phyloP scores from a whole-genome alignment of 208 protist species.

The Trypanosoma cruzi region DNA sequence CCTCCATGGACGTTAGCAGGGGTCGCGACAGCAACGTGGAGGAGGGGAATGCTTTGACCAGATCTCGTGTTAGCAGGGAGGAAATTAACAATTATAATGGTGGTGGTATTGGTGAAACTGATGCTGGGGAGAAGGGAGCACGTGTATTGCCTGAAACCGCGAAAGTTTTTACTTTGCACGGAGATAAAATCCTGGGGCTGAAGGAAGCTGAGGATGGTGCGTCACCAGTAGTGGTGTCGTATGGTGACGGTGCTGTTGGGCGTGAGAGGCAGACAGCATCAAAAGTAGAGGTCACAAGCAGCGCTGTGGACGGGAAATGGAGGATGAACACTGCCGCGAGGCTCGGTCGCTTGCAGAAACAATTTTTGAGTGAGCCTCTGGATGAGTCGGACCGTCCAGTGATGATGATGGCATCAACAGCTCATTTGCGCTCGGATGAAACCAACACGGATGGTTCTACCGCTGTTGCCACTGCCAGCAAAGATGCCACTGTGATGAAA shows the following conservation, averaged over 20 bases:
- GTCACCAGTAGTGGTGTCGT: not conserved
- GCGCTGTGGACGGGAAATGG: no score
- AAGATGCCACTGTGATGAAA: no score
- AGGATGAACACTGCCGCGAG: no score
- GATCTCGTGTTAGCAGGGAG: not conserved
- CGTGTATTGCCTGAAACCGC: not conserved
- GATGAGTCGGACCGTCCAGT: no score
- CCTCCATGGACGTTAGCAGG: conserved; percentile 11
- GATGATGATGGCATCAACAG: no score
- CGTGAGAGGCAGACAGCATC: not conserved
- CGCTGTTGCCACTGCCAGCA: no score
- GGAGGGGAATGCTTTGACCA: not conserved
- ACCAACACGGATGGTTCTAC: no score
- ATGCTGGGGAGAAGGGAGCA: not conserved
- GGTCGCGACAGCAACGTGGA: not conserved
- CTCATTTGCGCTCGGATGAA: no score
- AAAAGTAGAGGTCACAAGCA: no score
- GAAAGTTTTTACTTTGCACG: not conserved
- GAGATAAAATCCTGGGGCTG: not conserved
- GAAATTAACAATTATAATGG: not conserved
- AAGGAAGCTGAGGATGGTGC: not conserved
- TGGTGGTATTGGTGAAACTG: not conserved
- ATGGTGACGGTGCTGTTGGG: not conserved
- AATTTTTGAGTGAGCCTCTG: no score
- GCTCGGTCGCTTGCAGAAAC: no score